Evolutionary conservation across 192 early-diverging fungal genomes (phyloP).

Genomic region (Rhizoclosmatium sp.): DNA sequence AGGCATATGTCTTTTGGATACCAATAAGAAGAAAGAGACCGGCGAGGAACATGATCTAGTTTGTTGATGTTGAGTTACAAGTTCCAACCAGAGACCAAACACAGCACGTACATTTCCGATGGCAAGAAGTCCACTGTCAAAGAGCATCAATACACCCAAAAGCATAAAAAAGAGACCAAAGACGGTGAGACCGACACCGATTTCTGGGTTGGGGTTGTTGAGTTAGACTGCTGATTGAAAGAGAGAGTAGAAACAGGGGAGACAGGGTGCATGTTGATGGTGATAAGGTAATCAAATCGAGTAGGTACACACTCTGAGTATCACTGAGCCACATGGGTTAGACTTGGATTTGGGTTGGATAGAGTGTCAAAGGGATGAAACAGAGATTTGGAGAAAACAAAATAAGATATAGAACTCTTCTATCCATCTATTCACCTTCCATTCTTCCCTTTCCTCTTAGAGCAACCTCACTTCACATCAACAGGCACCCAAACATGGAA

Average conservation of each 20-base stretch:
- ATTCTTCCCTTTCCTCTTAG: too few relatives aligned
- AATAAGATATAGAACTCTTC: too few relatives aligned
- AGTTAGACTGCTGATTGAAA: background rate
- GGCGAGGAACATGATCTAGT: constrained; percentile 86
- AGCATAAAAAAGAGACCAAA: constrained; percentile 93
- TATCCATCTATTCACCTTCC: too few relatives aligned
- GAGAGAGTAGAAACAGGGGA: too few relatives aligned
- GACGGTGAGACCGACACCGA: constrained; percentile 93
- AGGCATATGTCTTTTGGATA: constrained; percentile 80
- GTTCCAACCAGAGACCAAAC: background rate
- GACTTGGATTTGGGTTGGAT: too few relatives aligned
- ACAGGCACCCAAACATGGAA: too few relatives aligned
- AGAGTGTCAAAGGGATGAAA: too few relatives aligned
- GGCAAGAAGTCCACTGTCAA: constrained; percentile 93
- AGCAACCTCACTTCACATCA: too few relatives aligned
- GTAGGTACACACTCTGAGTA: constrained; percentile 69
- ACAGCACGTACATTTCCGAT: constrained; percentile 87
- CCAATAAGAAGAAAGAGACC: constrained; percentile 93
- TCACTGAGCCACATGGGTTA: constrained; percentile 73
- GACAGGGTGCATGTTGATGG: too few relatives aligned
- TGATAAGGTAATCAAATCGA: background rate
- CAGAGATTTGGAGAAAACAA: too few relatives aligned
- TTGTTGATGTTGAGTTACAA: background rate
- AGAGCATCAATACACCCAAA: constrained; percentile 92
- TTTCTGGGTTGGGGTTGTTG: constrained; percentile 57